Evolutionary conservation across 257 asterid genomes (phyloP).

Genomic region (Solanum etuberosum): DNA sequence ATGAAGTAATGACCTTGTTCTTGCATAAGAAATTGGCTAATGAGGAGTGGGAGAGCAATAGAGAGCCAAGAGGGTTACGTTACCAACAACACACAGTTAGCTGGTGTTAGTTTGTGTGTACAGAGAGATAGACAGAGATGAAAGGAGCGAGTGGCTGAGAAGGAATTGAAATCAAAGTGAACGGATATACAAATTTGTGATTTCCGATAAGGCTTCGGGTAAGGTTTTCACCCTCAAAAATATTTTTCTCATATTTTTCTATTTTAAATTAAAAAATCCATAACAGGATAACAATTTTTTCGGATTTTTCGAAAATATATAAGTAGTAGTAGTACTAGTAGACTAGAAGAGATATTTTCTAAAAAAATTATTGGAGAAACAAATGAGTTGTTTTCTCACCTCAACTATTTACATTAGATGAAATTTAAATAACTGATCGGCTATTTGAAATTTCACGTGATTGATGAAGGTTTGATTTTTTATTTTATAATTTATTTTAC

Average conservation of each 20-base stretch:
- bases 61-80: not conserved
- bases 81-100: not conserved
- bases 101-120: not conserved
- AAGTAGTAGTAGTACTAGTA: not conserved
- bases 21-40: not conserved
- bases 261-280: not conserved
- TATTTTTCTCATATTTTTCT: not conserved
- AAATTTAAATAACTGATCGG: too few species aligned
- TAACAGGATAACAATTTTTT: not conserved
- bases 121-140: not conserved
- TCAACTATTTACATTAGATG: not conserved
- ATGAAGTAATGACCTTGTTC: not conserved
- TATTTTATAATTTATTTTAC: too few species aligned
- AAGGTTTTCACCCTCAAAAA: not conserved
- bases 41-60: not conserved
- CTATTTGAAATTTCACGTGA: too few species aligned
- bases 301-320: not conserved
- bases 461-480: too few species aligned
- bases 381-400: not conserved
- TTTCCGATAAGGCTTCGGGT: constrained; percentile 8
- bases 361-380: not conserved
- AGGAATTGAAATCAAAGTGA: constrained; percentile 3
- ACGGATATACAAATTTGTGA: not conserved
- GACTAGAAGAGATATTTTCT: not conserved
- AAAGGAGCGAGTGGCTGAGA: constrained; percentile 5